phyloP scores from a whole-genome alignment of 73 alveolate species.

The Paraurostyla sp. region DNA sequence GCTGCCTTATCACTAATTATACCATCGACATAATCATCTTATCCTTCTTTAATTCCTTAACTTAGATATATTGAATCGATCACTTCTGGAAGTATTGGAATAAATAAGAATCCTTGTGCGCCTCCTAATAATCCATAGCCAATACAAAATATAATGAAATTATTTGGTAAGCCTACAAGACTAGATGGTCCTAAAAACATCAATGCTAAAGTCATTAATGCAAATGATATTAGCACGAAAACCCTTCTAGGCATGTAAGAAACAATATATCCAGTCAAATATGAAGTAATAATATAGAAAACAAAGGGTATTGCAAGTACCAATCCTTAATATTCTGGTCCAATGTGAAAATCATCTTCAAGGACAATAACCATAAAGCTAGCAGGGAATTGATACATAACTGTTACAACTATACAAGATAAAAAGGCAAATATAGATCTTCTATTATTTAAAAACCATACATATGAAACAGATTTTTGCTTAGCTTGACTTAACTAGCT shows the following conservation, averaged over 20 bases:
- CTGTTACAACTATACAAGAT: not conserved
- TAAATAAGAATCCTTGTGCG: slow-evolving; percentile 37
- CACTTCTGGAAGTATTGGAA: slow-evolving; percentile 49
- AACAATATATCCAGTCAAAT: not conserved
- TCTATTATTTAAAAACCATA: not conserved
- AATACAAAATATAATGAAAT: not conserved
- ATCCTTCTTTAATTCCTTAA: not conserved
- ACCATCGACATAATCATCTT: slow-evolving; percentile 34
- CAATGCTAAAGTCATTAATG: not conserved
- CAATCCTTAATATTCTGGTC: not conserved
- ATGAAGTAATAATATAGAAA: slow-evolving; percentile 3
- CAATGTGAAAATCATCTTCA: not conserved
- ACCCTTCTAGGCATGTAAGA: slow-evolving; percentile 18
- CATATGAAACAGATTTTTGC: not conserved
- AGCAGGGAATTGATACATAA: not conserved
- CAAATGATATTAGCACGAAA: not conserved
- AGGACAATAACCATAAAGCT: slow-evolving; percentile 27
- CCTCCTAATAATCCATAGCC: slow-evolving; percentile 24
- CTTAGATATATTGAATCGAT: slow-evolving; percentile 14
- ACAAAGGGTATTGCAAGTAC: slow-evolving; percentile 39
- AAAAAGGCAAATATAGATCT: slow-evolving; percentile 19
- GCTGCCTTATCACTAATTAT: slow-evolving; percentile 52
- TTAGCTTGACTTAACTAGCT: not conserved
- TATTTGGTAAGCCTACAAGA: not conserved
- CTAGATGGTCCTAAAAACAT: slow-evolving; percentile 36